Evolutionary conservation across 305 asterid genomes (phyloP), one percentile per base, ranked within the genome.

Genomic region (Ilex paraguariensis): DNA sequence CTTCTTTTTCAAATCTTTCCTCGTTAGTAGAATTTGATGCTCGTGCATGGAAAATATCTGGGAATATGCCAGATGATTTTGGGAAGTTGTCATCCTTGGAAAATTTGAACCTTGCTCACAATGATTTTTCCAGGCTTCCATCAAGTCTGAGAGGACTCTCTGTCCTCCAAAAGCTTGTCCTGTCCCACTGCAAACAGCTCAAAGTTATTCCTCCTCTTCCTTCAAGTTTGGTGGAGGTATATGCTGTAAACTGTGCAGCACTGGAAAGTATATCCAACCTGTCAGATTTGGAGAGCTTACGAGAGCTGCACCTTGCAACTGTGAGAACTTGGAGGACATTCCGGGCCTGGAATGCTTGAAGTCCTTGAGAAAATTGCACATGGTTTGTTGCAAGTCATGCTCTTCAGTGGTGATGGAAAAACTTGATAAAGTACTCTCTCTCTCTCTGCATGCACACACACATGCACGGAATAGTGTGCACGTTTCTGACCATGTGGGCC

Each of bases 121-220:
- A 75, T 14, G 70, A 75, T 10, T 63, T 75, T 60, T 66, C 36
- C n/a, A 71, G 70, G 13, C 77, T 75, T 62, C 74, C 77, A 17
- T 71, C 66, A n/a, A 60, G 72, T 63, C 31, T 71, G 65, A 63
- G 51, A 46, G 61, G 74, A 45, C 71, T 75, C 13, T 32, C 53
- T 57, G 45, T 57, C 63, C 72, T 75, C 52, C 65, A 57, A 64
- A 54, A 31, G 31, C 61, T 75, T 44, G 2, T 32, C 7, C 32
- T 75, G 55, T 59, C 74, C 54, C 60, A 65, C 31, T 71, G 70
- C 68, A 68, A 61, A 61, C 39, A 52, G 59, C 71, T 75, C 48
- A 71, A 64, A 60, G 55, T 59, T 64, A 66, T 75, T 55, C 81
- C 81, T 61, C 64, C 70, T 30, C 81, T 75, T 61, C 75, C 75